Percentiles rank a stretch among this genome's conserved stretches.
Conservation (phyloP, 2,329 filamentous ascomycete species). For the Aspergillus sojae region DNA sequence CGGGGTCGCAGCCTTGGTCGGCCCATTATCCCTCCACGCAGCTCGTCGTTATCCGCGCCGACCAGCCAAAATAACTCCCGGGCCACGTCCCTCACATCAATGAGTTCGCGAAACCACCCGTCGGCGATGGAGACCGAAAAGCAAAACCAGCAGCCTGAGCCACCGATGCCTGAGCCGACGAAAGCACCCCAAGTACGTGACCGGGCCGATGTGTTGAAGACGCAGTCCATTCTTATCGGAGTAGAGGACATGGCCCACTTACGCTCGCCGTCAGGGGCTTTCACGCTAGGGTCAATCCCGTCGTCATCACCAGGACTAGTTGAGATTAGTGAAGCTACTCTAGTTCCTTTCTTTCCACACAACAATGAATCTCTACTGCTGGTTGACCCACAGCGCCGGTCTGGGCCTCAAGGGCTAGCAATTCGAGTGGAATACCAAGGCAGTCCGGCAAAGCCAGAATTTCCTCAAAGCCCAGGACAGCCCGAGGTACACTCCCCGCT, state of each 20-base stretch:
- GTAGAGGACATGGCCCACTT: slow-evolving; percentile 44
- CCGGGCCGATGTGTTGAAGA: slow-evolving; percentile 27
- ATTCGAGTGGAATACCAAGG: slow-evolving; percentile 23
- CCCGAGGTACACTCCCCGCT: slow-evolving; percentile 58
- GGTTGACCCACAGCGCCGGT: slow-evolving; percentile 55
- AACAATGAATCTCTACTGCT: slow-evolving; percentile 66
- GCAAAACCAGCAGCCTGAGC: slow-evolving; percentile 23
- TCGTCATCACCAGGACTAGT: slow-evolving; percentile 54
- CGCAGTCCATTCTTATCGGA: slow-evolving; percentile 40
- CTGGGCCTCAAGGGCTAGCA: slow-evolving; percentile 32
- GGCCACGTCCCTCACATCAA: slow-evolving; percentile 48
- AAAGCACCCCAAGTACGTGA: slow-evolving; percentile 23
- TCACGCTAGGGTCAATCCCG: slow-evolving; percentile 51
- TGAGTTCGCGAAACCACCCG: slow-evolving; percentile 41
- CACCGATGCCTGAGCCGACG: slow-evolving; percentile 25
- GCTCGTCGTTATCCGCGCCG: slow-evolving; percentile 50
- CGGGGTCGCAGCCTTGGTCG: slow-evolving; percentile 31
- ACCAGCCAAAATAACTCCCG: slow-evolving; percentile 50
- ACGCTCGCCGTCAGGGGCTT: slow-evolving; percentile 52
- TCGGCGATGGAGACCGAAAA: slow-evolving; percentile 31
- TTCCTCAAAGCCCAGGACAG: slow-evolving; percentile 27
- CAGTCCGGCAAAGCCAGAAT: slow-evolving; percentile 24
- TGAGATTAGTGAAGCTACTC: slow-evolving; percentile 64
- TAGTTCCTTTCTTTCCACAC: slow-evolving; percentile 63
- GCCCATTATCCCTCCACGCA: slow-evolving; percentile 43